A percentile compares a stretch with the other conserved stretches of the same genome.
Evolutionary conservation across 768 basidiomycete genomes (phyloP).

Genomic region (Kwoniella pini): DNA sequence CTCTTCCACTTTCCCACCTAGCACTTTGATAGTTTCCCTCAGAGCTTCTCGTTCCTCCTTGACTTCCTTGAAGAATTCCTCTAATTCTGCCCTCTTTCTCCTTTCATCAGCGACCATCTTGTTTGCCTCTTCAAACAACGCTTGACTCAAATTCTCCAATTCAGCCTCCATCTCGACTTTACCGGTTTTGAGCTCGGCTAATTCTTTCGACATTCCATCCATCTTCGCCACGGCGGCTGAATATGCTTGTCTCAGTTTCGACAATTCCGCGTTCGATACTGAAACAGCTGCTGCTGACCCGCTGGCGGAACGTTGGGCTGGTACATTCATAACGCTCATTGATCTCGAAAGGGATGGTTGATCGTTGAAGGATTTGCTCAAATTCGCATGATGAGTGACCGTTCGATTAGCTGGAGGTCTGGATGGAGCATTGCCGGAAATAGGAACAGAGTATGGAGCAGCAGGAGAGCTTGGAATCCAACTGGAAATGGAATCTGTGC

Average conservation of each 20-base stretch:
- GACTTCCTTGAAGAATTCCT: conserved; percentile 50
- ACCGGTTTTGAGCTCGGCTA: conserved; percentile 48
- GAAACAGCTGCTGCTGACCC: neutral
- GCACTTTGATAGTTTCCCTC: conserved; percentile 43
- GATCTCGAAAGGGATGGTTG: conserved; percentile 20
- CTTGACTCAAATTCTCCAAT: conserved; percentile 51
- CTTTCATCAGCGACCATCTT: conserved; percentile 56
- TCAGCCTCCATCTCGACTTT: conserved; percentile 55
- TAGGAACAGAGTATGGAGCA: neutral
- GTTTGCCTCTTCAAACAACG: conserved; percentile 56
- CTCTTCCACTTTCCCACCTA: conserved; percentile 41
- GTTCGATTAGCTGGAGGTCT: neutral
- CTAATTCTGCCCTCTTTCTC: conserved; percentile 41
- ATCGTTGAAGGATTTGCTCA: conserved; percentile 10
- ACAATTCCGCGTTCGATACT: conserved; percentile 28
- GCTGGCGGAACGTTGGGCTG: conserved; percentile 6
- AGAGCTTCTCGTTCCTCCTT: conserved; percentile 42
- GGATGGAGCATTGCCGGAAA: neutral
- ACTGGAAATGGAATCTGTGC: conserved; percentile 16
- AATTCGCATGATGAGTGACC: neutral
- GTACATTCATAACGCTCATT: conserved; percentile 21
- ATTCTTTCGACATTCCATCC: conserved; percentile 41
- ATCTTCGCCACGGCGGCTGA: conserved; percentile 33
- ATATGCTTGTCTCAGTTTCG: conserved; percentile 29
- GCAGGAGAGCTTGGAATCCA: conserved; percentile 15